Conservation (phyloP, 108 stramenopile genomes). For the Nannochloropsis oceanica region DNA sequence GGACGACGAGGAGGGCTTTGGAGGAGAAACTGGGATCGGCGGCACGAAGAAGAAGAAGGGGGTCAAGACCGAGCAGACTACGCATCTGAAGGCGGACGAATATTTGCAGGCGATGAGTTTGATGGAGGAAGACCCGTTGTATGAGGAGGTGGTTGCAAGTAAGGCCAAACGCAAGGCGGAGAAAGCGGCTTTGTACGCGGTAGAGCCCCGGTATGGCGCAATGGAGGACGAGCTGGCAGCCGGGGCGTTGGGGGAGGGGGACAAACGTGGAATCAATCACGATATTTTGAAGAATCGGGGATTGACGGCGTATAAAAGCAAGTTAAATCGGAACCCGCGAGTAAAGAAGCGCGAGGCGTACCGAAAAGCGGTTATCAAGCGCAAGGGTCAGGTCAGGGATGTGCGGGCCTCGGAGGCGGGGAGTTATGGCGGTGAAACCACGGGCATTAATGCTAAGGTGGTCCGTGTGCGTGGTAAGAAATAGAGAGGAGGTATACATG, state of each 20-base stretch:
- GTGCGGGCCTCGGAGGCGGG: constrained; percentile 43
- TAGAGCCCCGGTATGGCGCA: constrained; percentile 22
- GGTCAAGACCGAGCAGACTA: constrained; percentile 3
- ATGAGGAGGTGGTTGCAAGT: not conserved
- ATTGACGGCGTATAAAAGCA: constrained; percentile 85
- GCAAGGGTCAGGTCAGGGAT: constrained; percentile 85
- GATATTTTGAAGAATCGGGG: constrained; percentile 83
- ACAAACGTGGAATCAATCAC: constrained; percentile 56
- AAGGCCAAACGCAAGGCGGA: not conserved
- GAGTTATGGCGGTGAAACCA: constrained; percentile 23
- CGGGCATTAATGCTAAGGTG: constrained; percentile 27
- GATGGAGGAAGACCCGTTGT: not conserved
- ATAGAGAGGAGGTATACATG: no score
- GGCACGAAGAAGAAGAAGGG: constrained; percentile 21
- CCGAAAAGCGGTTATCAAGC: constrained; percentile 70
- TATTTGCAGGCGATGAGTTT: not conserved
- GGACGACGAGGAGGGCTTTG: not conserved
- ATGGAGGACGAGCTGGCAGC: constrained; percentile 21
- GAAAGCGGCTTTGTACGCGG: constrained; percentile 27
- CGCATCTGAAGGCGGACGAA: constrained; percentile 1
- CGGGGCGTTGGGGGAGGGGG: constrained; percentile 16
- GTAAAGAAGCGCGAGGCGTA: constrained; percentile 92
- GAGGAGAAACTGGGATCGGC: not conserved
- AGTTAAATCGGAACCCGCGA: constrained; percentile 89
- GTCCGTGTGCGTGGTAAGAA: not conserved